A percentile compares a stretch with the other conserved stretches of the same genome.
Conservation (phyloP, 805 yeast genomes). For the Saccharomycopsis synnaedendra region DNA sequence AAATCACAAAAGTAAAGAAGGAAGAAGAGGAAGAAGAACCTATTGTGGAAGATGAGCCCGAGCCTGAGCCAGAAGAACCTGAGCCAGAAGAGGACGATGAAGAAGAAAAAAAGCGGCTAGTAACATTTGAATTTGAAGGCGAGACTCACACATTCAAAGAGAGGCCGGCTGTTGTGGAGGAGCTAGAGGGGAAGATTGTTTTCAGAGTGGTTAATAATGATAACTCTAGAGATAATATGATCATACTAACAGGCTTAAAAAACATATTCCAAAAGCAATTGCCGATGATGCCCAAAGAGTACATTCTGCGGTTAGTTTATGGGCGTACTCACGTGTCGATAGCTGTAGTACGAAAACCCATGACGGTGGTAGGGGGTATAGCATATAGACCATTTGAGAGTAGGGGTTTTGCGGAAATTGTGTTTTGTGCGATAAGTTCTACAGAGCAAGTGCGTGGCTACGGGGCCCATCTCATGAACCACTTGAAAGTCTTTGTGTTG, state of each 20-base stretch:
- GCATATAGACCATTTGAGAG: slow-evolving; percentile 90
- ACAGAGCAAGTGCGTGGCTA: slow-evolving; percentile 98
- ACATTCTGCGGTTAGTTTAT: slow-evolving; percentile 87
- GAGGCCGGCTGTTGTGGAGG: slow-evolving; percentile 90
- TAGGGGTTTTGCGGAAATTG: slow-evolving; percentile 93
- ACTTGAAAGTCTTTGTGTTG: slow-evolving; percentile 87
- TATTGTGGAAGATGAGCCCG: slow-evolving; percentile 19
- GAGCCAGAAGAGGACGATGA: slow-evolving; percentile 18
- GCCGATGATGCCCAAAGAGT: slow-evolving; percentile 98
- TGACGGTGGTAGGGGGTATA: slow-evolving; percentile 96
- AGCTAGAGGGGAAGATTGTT: slow-evolving; percentile 84
- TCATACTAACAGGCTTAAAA: slow-evolving; percentile 89
- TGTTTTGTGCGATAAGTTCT: slow-evolving; percentile 94
- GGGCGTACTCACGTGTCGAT: slow-evolving; percentile 91
- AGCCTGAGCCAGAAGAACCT: slow-evolving; percentile 20
- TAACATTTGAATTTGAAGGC: slow-evolving; percentile 50
- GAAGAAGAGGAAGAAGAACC: slow-evolving; percentile 18
- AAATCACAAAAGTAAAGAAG: slow-evolving; percentile 17
- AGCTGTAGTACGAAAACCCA: slow-evolving; percentile 89
- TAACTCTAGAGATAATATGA: slow-evolving; percentile 73
- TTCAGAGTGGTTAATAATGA: slow-evolving; percentile 96
- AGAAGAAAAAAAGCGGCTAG: slow-evolving; percentile 24
- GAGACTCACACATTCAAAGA: slow-evolving; percentile 74
- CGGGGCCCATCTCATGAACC: slow-evolving; percentile 98
- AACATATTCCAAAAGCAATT: slow-evolving; percentile 94